These are phyloP conservation scores for Alternaria viburni DNA, from an alignment of 2,329 filamentous ascomycete species.

Conservation along the genomic window DNA sequence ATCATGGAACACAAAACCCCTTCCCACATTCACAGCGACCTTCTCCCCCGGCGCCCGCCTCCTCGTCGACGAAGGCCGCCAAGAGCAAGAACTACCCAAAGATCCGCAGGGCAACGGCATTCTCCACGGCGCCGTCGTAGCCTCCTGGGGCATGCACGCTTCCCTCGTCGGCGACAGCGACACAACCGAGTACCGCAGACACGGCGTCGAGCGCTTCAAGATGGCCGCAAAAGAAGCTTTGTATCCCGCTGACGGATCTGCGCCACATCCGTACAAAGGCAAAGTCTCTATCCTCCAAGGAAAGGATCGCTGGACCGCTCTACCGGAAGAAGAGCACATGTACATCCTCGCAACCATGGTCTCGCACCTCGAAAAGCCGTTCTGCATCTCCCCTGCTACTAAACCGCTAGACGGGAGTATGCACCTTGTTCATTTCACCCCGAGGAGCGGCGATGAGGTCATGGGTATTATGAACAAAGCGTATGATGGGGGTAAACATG, in stretches of 20 bases:
- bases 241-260: conserved; percentile 59
- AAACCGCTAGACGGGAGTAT: conserved; percentile 73
- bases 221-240: conserved; percentile 83
- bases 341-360: conserved; percentile 81
- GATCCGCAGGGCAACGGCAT: conserved; percentile 31
- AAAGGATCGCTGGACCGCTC: conserved; percentile 31
- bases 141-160: conserved; percentile 89
- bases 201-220: conserved; percentile 78
- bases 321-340: conserved; percentile 63
- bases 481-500: conserved; percentile 64
- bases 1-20: conserved; percentile 39
- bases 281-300: conserved; percentile 53
- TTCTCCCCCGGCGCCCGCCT: conserved; percentile 55
- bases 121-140: conserved; percentile 78
- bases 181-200: conserved; percentile 77
- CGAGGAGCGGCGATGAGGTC: conserved; percentile 67
- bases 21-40: conserved; percentile 53
- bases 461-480: conserved; percentile 77
- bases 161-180: conserved; percentile 90
- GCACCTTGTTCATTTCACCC: conserved; percentile 76
- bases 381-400: conserved; percentile 79
- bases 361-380: conserved; percentile 80
- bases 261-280: conserved; percentile 64
- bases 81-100: conserved; percentile 47
- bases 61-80: conserved; percentile 52